phyloP scores from a whole-genome alignment of 108 stramenopile species.

The Conticribra weissflogii region DNA sequence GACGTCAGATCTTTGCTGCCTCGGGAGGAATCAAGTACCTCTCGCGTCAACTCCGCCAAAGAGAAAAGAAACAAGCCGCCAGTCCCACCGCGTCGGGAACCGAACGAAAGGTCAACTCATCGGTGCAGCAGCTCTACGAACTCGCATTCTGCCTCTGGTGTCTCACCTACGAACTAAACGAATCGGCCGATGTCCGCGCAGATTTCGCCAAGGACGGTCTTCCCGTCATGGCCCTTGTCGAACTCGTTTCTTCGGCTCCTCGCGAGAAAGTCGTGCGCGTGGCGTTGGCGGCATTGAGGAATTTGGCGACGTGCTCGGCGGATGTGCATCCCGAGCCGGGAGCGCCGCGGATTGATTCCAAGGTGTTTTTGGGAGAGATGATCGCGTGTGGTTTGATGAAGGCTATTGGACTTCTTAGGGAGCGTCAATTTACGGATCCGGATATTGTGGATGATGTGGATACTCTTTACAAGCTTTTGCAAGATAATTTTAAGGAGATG shows the following conservation, averaged over 20 bases:
- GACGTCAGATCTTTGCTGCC: constrained; percentile 76
- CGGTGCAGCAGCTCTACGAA: constrained; percentile 96
- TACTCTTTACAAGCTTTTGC: constrained; percentile 61
- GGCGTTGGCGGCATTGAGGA: constrained; percentile 70
- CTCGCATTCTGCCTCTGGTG: constrained; percentile 95
- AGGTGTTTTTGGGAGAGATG: constrained; percentile 71
- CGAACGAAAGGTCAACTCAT: constrained; percentile 66
- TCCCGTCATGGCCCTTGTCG: constrained; percentile 63
- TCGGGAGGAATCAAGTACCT: constrained; percentile 90
- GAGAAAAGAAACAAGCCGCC: constrained; percentile 40
- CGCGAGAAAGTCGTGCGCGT: constrained; percentile 89
- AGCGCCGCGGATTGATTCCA: constrained; percentile 42
- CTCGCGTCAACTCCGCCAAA: constrained; percentile 76
- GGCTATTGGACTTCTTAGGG: constrained; percentile 58
- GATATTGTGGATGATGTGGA: constrained; percentile 81
- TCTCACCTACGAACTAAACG: constrained; percentile 86
- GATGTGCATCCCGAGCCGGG: constrained; percentile 44
- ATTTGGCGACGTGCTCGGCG: constrained; percentile 65
- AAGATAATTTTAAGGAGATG: constrained; percentile 76
- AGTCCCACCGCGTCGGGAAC: constrained; percentile 32
- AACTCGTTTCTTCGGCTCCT: constrained; percentile 75
- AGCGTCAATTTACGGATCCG: constrained; percentile 81
- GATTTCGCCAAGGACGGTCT: constrained; percentile 83
- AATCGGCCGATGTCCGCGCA: constrained; percentile 62
- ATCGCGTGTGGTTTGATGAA: constrained; percentile 74